Evolutionary conservation across 1,139 yeast genomes (phyloP), one percentile per base, ranked within the genome.

Genomic region (Nakaseomyces sp.): DNA sequence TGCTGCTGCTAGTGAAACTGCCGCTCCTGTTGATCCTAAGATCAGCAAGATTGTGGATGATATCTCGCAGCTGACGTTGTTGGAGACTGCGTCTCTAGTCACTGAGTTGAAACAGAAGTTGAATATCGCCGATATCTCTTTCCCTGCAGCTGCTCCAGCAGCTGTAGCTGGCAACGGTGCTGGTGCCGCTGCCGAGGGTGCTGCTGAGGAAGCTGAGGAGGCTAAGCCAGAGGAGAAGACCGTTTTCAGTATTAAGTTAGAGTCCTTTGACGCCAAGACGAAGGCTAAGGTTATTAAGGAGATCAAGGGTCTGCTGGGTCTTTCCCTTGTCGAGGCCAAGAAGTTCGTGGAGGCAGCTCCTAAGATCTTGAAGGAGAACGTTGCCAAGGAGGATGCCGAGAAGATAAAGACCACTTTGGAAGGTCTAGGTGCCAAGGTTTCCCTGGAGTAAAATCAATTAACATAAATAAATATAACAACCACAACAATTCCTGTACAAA

Each of bases 341-440:
- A 91, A 91, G 72, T 86, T 91, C 56, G 99, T 93, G 48, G 99
- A 91, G 72, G 71, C 89, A 60, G 97, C 98, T 50, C 99, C 99
- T 57, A 91, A 91, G 75, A 74, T 85, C 41, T 75, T 68, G 46
- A 67, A 67, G 53, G 85, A 79, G 46, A 78, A 78, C 53, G 80
- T 78, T 44, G 77, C 81, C 50, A 78, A 78, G 67, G 84, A 78
- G 60, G 85, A 79, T 57, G 83, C 83, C 49, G 83, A 77, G 51
- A 77, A 77, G 76, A 85, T 91, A 66, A 91, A 91, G 75, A 76
- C 85, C 52, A 80, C 95, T 50, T 76, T 93, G 64, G 98, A 91
- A 72, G 94, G 81, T 47, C 77, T 88, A 60, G 98, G 98, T 64
- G 98, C 95, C 55, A 91, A 91, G 77, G 76, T 91, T 60, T 59